Base-by-base conservation (phyloP, 106 monocot genomes). In the Iris macrosiphon region DNA sequence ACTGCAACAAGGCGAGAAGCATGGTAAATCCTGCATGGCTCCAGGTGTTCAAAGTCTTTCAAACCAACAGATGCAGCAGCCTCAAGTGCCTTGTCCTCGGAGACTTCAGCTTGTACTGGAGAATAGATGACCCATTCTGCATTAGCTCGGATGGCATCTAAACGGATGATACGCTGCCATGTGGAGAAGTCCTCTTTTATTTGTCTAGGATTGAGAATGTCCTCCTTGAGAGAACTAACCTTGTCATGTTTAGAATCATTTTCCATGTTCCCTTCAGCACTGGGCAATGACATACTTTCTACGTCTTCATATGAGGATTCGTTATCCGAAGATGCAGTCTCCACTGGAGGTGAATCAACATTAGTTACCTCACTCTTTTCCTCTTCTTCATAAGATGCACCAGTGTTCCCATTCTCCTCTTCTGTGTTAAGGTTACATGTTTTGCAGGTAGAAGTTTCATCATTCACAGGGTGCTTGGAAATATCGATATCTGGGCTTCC, bases 161-260 rank as follows among this genome's bases (percentile, higher is more conserved):
- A 33, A 27, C 85, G 85, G 37, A 90, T 90, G 28, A 90, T 90
- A 5, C 81, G 80, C 32, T 80, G 87, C 92, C 92, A 93, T 55
- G 87, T 87, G 7, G 65, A 29, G 43, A 87, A 83, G 46, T 93
- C 77, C 60, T 93, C 92, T 3, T 58, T 40, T 25, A 67, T 56
- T 14, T 15, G 37, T 12, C 50, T 27, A 55, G 48, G 33, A 44
- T 73, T 58, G 28, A 18, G n/a, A 19, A 44, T 27, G 29, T 57
- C 40, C 1, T 30, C 43, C 23, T 69, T 67, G 7, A 48, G 40
- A 20, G 57, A 63, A 44, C 12, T 15, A 8, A 29, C 57, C 10
- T 2, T 38, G n/a, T 4, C 22, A 4, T 24, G 57, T 55, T 30
- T 23, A 40, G 35, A 19, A 50, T 65, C 67, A 28, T 49, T 39